Conservation (phyloP, 2,329 filamentous ascomycete genomes). For the Fusarium robinianum region DNA sequence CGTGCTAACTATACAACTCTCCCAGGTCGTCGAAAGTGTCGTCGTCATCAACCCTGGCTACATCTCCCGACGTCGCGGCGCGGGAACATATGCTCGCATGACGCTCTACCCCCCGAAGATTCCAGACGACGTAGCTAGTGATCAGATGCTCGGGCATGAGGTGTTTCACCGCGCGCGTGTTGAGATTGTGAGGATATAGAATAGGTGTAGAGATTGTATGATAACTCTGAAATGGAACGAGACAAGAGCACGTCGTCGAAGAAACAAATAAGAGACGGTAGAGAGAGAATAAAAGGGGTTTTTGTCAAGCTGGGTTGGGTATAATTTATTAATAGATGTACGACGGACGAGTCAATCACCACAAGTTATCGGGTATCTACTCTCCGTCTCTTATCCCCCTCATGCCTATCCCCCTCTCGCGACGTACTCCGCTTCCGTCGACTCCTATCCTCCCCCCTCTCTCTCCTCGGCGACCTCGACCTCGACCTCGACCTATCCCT, state of each 20-base stretch:
- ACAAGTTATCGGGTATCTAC: constrained; percentile 55
- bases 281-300: background rate
- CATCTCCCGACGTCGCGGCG: constrained; percentile 79
- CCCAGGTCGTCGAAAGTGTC: constrained; percentile 85
- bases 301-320: constrained; percentile 24
- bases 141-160: constrained; percentile 69
- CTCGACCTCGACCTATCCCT: constrained; percentile 44
- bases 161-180: constrained; percentile 83
- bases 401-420: constrained; percentile 57
- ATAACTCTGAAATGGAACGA: constrained; percentile 28
- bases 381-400: constrained; percentile 63
- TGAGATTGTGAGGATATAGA: constrained; percentile 79
- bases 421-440: constrained; percentile 63
- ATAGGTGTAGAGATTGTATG: constrained; percentile 1
- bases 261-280: background rate
- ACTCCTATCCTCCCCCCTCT: constrained; percentile 51
- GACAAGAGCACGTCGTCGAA: constrained; percentile 13
- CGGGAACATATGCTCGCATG: constrained; percentile 86
- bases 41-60: constrained; percentile 89
- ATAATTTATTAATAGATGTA: constrained; percentile 36
- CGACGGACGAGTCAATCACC: constrained; percentile 13
- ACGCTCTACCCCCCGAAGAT: constrained; percentile 69
- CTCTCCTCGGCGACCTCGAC: constrained; percentile 58
- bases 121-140: constrained; percentile 61
- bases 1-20: constrained; percentile 18